Evolutionary conservation across 108 stramenopile species (phyloP).

Genomic region (Nannochloropsis oceanica): DNA sequence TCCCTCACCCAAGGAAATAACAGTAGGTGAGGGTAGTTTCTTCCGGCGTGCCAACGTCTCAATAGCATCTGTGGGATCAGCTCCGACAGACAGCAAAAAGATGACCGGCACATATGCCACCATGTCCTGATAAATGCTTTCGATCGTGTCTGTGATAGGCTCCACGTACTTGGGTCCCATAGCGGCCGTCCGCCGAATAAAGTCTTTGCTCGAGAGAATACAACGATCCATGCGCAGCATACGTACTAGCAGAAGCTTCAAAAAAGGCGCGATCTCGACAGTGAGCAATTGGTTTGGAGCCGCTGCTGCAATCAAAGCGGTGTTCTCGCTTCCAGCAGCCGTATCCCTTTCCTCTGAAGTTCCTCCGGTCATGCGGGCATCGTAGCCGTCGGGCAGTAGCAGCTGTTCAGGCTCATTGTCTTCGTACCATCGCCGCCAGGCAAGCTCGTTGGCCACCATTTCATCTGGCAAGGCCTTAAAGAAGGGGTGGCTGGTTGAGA

Average conservation of each 20-base stretch:
- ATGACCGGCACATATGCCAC: slow-evolving; percentile 58
- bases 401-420: slow-evolving; percentile 66
- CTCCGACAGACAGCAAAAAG: slow-evolving; percentile 66
- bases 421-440: slow-evolving; percentile 71
- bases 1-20: slow-evolving; percentile 74
- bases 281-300: too few relatives aligned
- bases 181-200: slow-evolving; percentile 53
- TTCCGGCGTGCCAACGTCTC: slow-evolving; percentile 62
- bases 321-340: neutral
- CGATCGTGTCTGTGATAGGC: slow-evolving; percentile 78
- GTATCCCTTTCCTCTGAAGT: neutral
- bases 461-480: slow-evolving; percentile 59
- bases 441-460: slow-evolving; percentile 55
- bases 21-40: slow-evolving; percentile 62
- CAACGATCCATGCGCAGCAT: slow-evolving; percentile 69
- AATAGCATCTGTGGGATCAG: slow-evolving; percentile 80
- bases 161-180: slow-evolving; percentile 71
- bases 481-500: slow-evolving; percentile 49
- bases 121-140: slow-evolving; percentile 65
- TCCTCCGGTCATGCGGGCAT: neutral
- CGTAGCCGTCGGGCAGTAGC: slow-evolving; percentile 45
- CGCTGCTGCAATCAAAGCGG: neutral
- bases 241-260: slow-evolving; percentile 62
- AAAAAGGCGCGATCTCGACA: slow-evolving; percentile 53
- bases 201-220: slow-evolving; percentile 65